Conservation (phyloP, 768 basidiomycete species). For the Boletellus ananas region DNA sequence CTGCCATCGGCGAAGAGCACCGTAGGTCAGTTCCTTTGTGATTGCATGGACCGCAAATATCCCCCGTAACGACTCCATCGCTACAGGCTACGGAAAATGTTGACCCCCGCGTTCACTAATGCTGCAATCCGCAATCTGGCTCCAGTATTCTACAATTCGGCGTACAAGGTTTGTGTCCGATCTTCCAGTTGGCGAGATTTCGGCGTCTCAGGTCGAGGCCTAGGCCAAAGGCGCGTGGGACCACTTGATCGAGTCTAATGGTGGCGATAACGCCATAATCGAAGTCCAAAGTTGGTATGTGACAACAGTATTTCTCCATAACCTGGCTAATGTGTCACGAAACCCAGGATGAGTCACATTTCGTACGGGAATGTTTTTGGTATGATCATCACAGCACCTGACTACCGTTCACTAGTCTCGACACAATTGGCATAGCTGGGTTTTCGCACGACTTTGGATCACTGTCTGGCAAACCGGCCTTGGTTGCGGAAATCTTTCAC, state of each 20-base stretch:
- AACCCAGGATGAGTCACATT: conserved; percentile 41
- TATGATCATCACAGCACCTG: background rate
- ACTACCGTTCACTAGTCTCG: conserved; percentile 29
- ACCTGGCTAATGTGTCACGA: too few species aligned
- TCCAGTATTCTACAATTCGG: conserved; percentile 39
- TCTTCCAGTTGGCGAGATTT: too few species aligned
- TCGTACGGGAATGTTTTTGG: conserved; percentile 28
- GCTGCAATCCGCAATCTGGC: conserved; percentile 37
- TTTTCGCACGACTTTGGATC: conserved; percentile 46
- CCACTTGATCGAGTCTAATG: conserved; percentile 16
- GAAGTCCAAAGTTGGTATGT: conserved; percentile 47
- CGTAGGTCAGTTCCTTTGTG: conserved; percentile 28
- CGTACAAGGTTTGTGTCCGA: conserved; percentile 35
- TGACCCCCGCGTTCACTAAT: conserved; percentile 41
- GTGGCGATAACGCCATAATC: conserved; percentile 32
- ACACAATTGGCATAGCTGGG: conserved; percentile 42
- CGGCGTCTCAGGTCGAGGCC: too few species aligned
- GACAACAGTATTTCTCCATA: background rate
- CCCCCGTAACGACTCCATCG: too few species aligned
- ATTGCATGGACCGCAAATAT: background rate
- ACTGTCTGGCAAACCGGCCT: conserved; percentile 32
- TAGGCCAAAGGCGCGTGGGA: conserved; percentile 34
- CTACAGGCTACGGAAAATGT: conserved; percentile 33
- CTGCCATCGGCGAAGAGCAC: conserved; percentile 42
- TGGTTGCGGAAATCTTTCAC: conserved; percentile 27